Conservation (phyloP, 2,329 filamentous ascomycete species). For the Fusarium musae region DNA sequence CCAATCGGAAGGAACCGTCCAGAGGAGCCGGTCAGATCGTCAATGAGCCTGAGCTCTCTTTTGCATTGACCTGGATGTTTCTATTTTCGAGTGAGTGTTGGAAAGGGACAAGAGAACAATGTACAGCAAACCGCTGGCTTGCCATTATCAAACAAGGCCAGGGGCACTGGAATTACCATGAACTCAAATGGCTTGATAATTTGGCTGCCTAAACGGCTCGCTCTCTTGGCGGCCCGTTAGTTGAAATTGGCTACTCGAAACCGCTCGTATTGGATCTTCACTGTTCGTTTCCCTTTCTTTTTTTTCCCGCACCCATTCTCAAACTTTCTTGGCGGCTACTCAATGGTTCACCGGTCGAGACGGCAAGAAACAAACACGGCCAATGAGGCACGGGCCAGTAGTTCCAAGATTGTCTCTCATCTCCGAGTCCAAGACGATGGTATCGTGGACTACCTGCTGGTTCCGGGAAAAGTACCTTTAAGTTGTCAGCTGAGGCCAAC, state of each 20-base stretch:
- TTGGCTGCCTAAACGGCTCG: neutral
- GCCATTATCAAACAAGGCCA: neutral
- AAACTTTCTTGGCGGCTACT: neutral
- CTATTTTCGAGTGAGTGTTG: neutral
- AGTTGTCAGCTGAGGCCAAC: constrained; percentile 16
- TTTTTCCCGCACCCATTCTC: neutral
- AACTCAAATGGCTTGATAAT: neutral
- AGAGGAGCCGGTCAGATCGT: constrained; percentile 5
- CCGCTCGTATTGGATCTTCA: neutral
- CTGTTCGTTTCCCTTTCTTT: neutral
- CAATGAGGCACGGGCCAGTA: constrained; percentile 28
- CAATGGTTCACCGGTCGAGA: neutral
- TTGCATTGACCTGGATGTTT: neutral
- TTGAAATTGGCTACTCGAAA: neutral
- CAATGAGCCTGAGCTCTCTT: constrained; percentile 2
- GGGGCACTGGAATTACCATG: neutral
- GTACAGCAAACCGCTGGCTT: neutral
- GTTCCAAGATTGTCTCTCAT: constrained; percentile 23
- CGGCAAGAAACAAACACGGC: neutral
- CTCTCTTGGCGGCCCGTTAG: neutral
- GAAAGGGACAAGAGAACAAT: neutral
- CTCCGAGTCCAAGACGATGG: constrained; percentile 1
- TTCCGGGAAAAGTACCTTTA: neutral
- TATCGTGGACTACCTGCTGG: constrained; percentile 7
- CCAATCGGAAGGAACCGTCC: constrained; percentile 36